A percentile compares a stretch with the other conserved stretches of the same genome.
These are phyloP conservation scores for Geosmithia putterillii DNA, from an alignment of 2,329 filamentous ascomycete genomes.

Conservation along the genomic window DNA sequence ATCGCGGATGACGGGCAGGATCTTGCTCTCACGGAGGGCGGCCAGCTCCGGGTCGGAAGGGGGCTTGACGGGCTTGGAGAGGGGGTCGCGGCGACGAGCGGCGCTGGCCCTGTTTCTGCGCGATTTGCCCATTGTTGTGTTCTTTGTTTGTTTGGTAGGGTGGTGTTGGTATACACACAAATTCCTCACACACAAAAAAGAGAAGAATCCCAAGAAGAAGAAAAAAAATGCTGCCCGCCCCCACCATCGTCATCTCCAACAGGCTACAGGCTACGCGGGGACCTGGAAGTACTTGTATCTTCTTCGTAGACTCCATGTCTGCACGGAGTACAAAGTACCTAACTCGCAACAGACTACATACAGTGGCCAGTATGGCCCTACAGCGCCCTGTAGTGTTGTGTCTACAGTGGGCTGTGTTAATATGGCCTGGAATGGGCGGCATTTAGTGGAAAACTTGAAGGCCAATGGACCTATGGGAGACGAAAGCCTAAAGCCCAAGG, in stretches of 20 bases:
- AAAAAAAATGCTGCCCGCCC: not conserved
- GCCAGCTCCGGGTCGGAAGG: constrained; percentile 52
- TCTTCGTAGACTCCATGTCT: no score
- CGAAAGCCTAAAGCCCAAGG: no score
- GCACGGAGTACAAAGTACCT: no score
- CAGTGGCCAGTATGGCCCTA: no score
- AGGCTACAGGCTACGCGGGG: no score
- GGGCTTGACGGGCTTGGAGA: constrained; percentile 45
- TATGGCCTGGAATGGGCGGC: no score
- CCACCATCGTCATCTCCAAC: not conserved
- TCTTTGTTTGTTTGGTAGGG: not conserved
- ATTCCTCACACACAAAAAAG: not conserved
- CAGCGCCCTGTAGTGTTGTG: no score
- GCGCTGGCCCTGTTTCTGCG: constrained; percentile 38
- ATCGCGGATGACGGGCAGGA: constrained; percentile 50
- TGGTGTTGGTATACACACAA: not conserved
- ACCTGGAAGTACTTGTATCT: no score
- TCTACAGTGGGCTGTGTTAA: no score
- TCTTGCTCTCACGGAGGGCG: constrained; percentile 48
- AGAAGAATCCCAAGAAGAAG: not conserved
- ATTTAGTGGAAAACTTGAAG: no score
- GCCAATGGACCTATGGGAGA: no score
- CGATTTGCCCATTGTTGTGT: constrained; percentile 43
- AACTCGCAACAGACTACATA: no score
- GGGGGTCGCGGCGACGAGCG: constrained; percentile 37